Percentiles rank a stretch among this genome's conserved stretches.
These are phyloP conservation scores for Starmerella floris DNA, from an alignment of 805 yeast species.

Conservation along the genomic window DNA sequence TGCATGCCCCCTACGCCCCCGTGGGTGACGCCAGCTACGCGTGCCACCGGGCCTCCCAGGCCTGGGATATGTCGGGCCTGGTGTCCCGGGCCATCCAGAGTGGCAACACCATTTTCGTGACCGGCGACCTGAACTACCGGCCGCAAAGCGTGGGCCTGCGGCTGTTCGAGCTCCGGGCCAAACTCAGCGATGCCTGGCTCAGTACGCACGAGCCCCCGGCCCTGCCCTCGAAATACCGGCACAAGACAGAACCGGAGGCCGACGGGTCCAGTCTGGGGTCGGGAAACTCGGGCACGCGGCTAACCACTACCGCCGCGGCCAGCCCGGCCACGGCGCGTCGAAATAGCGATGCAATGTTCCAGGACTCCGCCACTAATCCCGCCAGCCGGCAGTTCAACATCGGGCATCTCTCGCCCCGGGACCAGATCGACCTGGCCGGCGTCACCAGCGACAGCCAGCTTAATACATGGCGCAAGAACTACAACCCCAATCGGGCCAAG, in stretches of 20 bases:
- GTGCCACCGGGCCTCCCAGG: conserved; percentile 87
- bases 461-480: conserved; percentile 68
- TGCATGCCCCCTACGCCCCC: conserved; percentile 88
- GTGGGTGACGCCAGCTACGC: conserved; percentile 79
- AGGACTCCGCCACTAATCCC: background rate
- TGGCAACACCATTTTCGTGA: conserved; percentile 76
- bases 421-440: conserved; percentile 63
- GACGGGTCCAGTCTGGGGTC: background rate
- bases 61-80: conserved; percentile 80
- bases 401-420: conserved; percentile 36
- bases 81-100: conserved; percentile 48
- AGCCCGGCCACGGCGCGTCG: background rate
- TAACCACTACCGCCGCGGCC: background rate
- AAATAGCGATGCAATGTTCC: background rate
- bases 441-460: conserved; percentile 78
- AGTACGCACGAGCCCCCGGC: background rate
- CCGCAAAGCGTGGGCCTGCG: conserved; percentile 77
- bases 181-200: conserved; percentile 73
- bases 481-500: conserved; percentile 55
- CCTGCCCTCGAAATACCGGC: background rate
- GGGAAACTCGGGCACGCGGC: background rate
- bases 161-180: conserved; percentile 56
- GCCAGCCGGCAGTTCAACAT: conserved; percentile 21
- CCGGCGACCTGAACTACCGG: conserved; percentile 83
- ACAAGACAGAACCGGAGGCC: background rate